Evolutionary conservation across 495 filamentous ascomycete species (phyloP).

Genomic region (Penicillium arizonense): DNA sequence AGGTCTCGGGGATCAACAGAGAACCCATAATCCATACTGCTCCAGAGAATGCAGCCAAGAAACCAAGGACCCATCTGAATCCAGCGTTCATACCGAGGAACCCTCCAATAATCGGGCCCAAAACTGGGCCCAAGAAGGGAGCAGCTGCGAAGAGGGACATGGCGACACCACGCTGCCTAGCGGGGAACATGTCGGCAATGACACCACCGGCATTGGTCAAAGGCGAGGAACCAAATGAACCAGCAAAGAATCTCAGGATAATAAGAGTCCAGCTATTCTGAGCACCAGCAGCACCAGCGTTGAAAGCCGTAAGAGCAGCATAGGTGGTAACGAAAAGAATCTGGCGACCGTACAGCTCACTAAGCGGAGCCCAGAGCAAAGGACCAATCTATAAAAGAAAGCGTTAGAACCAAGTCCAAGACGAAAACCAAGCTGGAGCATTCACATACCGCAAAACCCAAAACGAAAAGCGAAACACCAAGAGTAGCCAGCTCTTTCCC

Average conservation of each 20-base stretch:
- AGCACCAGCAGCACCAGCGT: constrained; percentile 59
- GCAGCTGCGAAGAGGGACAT: constrained; percentile 63
- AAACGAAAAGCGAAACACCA: constrained; percentile 71
- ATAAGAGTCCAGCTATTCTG: constrained; percentile 65
- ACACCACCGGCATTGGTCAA: constrained; percentile 73
- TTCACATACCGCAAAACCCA: constrained; percentile 65
- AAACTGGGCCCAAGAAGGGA: constrained; percentile 67
- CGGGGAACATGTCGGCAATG: constrained; percentile 72
- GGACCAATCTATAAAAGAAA: constrained; percentile 35
- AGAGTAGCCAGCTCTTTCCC: constrained; percentile 60
- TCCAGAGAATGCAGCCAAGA: constrained; percentile 50
- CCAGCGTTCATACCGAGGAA: constrained; percentile 59
- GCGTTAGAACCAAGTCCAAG: background rate
- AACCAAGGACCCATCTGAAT: constrained; percentile 69
- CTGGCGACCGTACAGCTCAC: constrained; percentile 73
- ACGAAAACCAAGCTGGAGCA: background rate
- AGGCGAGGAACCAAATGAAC: constrained; percentile 73
- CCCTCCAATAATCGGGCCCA: constrained; percentile 60
- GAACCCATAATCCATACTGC: constrained; percentile 54
- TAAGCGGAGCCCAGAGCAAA: constrained; percentile 64
- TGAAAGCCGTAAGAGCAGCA: constrained; percentile 64
- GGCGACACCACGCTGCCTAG: constrained; percentile 61
- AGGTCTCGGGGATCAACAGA: constrained; percentile 59
- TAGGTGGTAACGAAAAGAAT: constrained; percentile 66
- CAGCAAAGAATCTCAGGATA: constrained; percentile 75